These are phyloP conservation scores for Fusarium sulawesiense DNA, from an alignment of 2,329 filamentous ascomycete genomes.

Conservation along the genomic window DNA sequence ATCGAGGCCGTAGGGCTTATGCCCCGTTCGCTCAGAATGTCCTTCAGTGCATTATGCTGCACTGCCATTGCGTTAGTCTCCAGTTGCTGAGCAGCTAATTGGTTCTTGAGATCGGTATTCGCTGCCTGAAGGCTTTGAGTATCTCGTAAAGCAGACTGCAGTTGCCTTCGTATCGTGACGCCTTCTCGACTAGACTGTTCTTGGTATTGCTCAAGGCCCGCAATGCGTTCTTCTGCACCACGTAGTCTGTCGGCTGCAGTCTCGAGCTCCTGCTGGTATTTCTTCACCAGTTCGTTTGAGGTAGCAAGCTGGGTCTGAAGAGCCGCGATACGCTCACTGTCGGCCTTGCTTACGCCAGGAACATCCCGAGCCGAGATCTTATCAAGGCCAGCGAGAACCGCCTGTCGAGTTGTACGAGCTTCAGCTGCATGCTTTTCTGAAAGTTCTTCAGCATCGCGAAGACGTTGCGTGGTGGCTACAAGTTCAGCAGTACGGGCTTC, in stretches of 20 bases:
- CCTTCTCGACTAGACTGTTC: constrained; percentile 96
- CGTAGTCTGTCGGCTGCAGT: constrained; percentile 87
- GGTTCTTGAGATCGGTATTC: constrained; percentile 84
- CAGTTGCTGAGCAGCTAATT: constrained; percentile 85
- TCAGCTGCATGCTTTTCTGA: constrained; percentile 89
- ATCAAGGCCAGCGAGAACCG: constrained; percentile 84
- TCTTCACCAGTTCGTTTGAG: constrained; percentile 83
- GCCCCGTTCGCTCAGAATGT: constrained; percentile 89
- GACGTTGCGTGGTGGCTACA: constrained; percentile 75
- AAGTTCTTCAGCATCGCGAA: constrained; percentile 88
- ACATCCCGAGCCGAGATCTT: constrained; percentile 71
- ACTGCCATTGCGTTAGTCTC: constrained; percentile 94
- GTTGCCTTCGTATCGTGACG: constrained; percentile 86
- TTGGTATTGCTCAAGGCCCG: constrained; percentile 95
- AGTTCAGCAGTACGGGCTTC: constrained; percentile 84
- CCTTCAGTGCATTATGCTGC: constrained; percentile 92
- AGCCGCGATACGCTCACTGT: constrained; percentile 74
- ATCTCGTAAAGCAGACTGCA: constrained; percentile 86
- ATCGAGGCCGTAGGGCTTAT: constrained; percentile 80
- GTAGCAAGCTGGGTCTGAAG: constrained; percentile 83
- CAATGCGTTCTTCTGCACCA: constrained; percentile 94
- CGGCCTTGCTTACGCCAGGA: constrained; percentile 58
- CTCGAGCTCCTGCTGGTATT: constrained; percentile 91
- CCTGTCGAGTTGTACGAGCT: constrained; percentile 84
- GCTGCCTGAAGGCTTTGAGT: constrained; percentile 82